Percentiles rank a stretch among this genome's conserved stretches.
Conservation (phyloP, 1,284 basidiomycete species). For the Vanrija humicola region DNA sequence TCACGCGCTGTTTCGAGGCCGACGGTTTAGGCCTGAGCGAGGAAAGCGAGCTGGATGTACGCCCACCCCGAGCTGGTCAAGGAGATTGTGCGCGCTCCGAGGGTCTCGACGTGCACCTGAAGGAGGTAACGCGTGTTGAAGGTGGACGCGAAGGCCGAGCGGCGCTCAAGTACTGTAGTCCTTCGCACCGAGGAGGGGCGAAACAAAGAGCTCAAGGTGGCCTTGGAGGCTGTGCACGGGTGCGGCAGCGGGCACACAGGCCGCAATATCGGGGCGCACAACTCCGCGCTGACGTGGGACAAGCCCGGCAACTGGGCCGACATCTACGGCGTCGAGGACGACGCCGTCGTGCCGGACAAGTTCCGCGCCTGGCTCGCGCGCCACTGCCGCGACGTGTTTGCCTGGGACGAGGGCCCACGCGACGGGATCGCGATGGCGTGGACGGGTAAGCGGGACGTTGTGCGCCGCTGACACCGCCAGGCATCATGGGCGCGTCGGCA, state of each 20-base stretch:
- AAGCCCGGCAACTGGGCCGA: neutral
- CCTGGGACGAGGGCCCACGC: slow-evolving; percentile 15
- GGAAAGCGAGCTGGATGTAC: slow-evolving; percentile 49
- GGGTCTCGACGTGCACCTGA: slow-evolving; percentile 25
- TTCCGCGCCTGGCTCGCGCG: neutral
- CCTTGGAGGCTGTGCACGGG: too few species aligned
- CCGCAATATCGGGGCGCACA: slow-evolving; percentile 3
- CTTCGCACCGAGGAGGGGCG: too few species aligned
- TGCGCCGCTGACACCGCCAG: too few species aligned
- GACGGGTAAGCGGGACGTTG: too few species aligned
- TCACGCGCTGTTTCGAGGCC: slow-evolving; percentile 22
- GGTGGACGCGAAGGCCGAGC: too few species aligned
- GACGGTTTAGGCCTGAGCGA: slow-evolving; percentile 38
- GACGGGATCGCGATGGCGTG: slow-evolving; percentile 27
- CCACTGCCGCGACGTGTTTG: slow-evolving; percentile 3
- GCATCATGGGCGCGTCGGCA: slow-evolving; percentile 24
- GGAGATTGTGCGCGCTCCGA: slow-evolving; percentile 55
- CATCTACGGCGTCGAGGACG: slow-evolving; percentile 11
- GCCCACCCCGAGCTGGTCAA: slow-evolving; percentile 64
- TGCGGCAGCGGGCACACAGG: too few species aligned
- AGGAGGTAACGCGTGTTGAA: too few species aligned
- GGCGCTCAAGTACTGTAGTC: too few species aligned
- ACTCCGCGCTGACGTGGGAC: neutral
- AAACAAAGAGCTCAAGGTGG: too few species aligned
- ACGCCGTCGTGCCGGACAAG: slow-evolving; percentile 3